Base-by-base conservation (phyloP, 441 rosid species). In the Hura crepitans region DNA sequence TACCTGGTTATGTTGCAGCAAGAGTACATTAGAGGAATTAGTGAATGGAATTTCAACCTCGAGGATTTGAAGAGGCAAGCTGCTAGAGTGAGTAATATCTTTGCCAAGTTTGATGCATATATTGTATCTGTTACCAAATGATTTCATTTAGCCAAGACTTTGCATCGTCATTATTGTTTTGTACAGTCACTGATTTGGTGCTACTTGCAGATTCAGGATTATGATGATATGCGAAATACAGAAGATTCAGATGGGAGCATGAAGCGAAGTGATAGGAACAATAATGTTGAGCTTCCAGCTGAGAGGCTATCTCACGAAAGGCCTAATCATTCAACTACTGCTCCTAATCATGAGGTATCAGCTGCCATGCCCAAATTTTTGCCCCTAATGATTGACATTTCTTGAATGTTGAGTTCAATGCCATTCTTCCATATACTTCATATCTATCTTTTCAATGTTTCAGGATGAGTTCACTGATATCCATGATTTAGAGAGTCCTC, bases 1-100 rank as follows among this genome's bases (percentile, higher is more conserved):
- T 20, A 64, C 20, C 13, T 75, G 57, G 43, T 73, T 57, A 64
- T 70, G 66, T 68, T 79, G 89, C 91, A 90, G 97, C 97, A 92
- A 92, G 99, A 95, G 81, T 95, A 95, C 74, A 89, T 88, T 51
- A 83, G 84, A 85, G 99, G 99, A 81, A 87, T 95, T 77, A 95
- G 99, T 79, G 97, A 91, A 68, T 95, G 97, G 99, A 90, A 95
- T 83, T 95, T 95, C 83, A 92, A 92, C 81, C 88, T 95, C n/a
- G 98, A 92, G 71, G 99, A 92, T 84, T 80, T 92, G 71, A 95
- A 88, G 83, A 85, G 75, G 81, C 99, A 92, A 81, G 98, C 98
- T 81, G 97, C 93, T 15, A 89, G 86, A 72, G 98, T 95, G 81
- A 82, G 96, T 79, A 73, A 42, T 61, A 74, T 67, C 27, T 28